Evolutionary conservation across 768 basidiomycete genomes (phyloP).

Genomic region (Mycena latifolia): DNA sequence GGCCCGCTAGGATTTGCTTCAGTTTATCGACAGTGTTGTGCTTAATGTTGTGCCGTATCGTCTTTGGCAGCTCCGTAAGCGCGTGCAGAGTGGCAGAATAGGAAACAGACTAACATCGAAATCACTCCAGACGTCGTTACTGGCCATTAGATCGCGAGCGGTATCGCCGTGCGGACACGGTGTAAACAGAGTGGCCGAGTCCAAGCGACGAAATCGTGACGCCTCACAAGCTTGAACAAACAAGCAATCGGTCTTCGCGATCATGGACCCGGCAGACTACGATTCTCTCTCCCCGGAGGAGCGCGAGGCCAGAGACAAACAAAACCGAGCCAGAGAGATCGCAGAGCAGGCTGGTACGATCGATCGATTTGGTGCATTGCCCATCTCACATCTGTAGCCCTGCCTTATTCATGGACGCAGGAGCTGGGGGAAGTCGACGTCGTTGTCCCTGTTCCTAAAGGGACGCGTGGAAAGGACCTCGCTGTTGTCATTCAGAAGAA

Average conservation of each 20-base stretch:
- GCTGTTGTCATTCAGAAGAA: conserved; percentile 82
- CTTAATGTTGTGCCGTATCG: conserved; percentile 76
- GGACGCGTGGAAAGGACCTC: conserved; percentile 86
- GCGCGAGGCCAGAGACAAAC: conserved; percentile 78
- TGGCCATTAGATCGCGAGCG: conserved; percentile 63
- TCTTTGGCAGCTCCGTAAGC: conserved; percentile 52
- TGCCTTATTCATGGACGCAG: conserved; percentile 95
- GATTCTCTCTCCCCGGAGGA: conserved; percentile 85
- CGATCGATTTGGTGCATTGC: conserved; percentile 34
- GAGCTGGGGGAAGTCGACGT: conserved; percentile 90
- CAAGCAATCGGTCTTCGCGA: too few species aligned
- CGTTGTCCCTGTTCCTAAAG: conserved; percentile 85
- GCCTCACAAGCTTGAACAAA: too few species aligned
- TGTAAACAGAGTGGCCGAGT: background rate
- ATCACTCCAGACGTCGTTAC: conserved; percentile 70
- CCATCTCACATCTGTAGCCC: conserved; percentile 58
- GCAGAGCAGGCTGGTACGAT: conserved; percentile 87
- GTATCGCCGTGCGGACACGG: background rate
- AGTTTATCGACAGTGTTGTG: conserved; percentile 88
- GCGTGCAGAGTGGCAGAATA: conserved; percentile 32
- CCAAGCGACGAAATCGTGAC: too few species aligned
- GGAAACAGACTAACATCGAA: conserved; percentile 69
- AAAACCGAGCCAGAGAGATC: conserved; percentile 74
- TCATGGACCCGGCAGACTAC: conserved; percentile 62
- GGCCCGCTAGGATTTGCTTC: conserved; percentile 82